These are phyloP conservation scores for Trapa incisa DNA, from an alignment of 345 rosid genomes.

Conservation along the genomic window DNA sequence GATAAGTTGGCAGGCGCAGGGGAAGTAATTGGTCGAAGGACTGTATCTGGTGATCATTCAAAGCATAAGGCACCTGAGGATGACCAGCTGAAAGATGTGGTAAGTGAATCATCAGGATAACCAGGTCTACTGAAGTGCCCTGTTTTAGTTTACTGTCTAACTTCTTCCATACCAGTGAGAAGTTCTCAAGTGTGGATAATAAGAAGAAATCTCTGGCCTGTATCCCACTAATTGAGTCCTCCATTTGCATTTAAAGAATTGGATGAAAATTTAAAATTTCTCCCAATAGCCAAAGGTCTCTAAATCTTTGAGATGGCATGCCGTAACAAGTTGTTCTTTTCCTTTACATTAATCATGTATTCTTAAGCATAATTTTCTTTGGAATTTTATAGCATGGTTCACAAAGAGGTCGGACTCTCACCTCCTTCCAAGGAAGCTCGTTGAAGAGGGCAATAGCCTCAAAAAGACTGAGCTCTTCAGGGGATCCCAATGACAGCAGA, in stretches of 20 bases:
- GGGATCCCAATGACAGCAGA: conserved; percentile 44
- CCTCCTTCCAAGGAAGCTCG: conserved; percentile 43
- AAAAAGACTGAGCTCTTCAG: conserved; percentile 57
- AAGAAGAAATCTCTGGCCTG: no score
- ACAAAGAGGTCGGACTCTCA: conserved; percentile 27
- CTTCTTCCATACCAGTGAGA: no score
- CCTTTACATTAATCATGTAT: not conserved
- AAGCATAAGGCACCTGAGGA: conserved; percentile 11
- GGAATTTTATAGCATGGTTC: conserved; percentile 16
- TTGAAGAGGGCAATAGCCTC: conserved; percentile 52
- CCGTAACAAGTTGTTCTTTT: not conserved
- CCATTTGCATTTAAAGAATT: no score
- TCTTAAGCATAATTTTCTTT: not conserved
- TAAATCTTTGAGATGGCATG: no score
- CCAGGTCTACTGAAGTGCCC: no score
- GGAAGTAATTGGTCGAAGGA: conserved; percentile 32
- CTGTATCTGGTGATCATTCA: conserved; percentile 23
- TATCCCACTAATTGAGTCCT: no score
- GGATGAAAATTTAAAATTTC: no score
- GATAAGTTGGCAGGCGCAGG: conserved; percentile 42
- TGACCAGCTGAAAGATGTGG: conserved; percentile 17
- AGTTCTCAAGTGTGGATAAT: no score
- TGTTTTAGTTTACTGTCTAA: no score
- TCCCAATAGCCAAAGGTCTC: no score
- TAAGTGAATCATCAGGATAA: not conserved